Evolutionary conservation across 192 early-diverging fungal genomes (phyloP), one percentile per base, ranked within the genome.

Genomic region (Funneliformis mosseae): DNA sequence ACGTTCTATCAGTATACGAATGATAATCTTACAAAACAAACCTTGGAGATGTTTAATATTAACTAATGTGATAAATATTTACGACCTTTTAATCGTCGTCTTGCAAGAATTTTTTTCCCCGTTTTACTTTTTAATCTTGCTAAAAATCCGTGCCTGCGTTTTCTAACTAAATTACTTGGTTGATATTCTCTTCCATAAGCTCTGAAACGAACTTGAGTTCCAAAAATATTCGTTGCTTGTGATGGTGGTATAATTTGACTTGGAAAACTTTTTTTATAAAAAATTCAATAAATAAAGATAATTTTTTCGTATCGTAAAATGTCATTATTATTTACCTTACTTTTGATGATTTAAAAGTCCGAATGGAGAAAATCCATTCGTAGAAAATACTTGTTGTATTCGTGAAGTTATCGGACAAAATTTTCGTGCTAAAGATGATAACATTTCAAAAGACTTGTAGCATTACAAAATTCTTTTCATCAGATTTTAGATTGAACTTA

Each of bases 101-200:
- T 88, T 16, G 82, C 80, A 39, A 99, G 84, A 1, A 95, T 89
- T 79, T 89, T 93, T 28, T 95, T 89, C 7, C 98, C 98, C 23
- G 83, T 88, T 72, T 92, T 91, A 43, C 92, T 95, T 77, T 91
- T 85, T 80, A 97, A 83, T 14, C 98, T 88, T 60, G 88, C 85
- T 81, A 98, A 88, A 85, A 98, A 99, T 70, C 98, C 98, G 85
- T 94, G 94, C 83, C 91, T 90, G 77, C 97, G 89, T 88, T 98
- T 98, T 46, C 97, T 92, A 70, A 94, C 94, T 14, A 96, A 80
- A 71, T 94, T 95, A 79, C 91, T 94, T 12, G 98, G 98, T 85
- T 97, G 97, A 85, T 97, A 99, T 76, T 94, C 94, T 79, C 93
- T 91, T 68, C 98, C 98, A 81, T 91, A 97, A 5, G 95, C 93